These are phyloP conservation scores for Strombidium stylifer DNA, from an alignment of 73 alveolate genomes.

Conservation along the genomic window DNA sequence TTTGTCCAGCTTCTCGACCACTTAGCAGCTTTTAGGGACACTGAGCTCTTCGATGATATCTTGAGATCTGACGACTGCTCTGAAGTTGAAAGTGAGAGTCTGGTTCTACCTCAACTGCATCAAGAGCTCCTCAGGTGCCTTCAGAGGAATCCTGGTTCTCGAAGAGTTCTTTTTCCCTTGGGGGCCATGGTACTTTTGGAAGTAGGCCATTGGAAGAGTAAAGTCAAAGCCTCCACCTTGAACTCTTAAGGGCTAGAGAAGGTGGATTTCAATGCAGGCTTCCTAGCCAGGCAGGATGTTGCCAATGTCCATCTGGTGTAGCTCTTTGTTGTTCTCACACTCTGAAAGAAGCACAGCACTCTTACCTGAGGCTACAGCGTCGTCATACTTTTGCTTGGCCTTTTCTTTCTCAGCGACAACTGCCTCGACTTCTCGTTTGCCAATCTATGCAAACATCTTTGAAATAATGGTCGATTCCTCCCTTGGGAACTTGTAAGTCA, in stretches of 20 bases:
- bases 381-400: slow-evolving; percentile 30
- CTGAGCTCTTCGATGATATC: too few species aligned
- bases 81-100: background rate
- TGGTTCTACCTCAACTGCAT: background rate
- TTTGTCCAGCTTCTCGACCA: too few species aligned
- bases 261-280: background rate
- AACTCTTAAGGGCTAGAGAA: slow-evolving; percentile 1
- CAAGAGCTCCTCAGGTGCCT: background rate
- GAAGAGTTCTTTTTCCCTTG: background rate
- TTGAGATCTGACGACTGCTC: too few species aligned
- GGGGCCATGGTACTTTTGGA: background rate
- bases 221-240: slow-evolving; percentile 6
- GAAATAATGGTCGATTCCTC: background rate
- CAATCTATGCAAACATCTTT: background rate
- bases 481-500: background rate
- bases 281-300: slow-evolving; percentile 18
- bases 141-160: background rate
- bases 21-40: too few species aligned
- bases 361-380: slow-evolving; percentile 13
- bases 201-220: slow-evolving; percentile 1
- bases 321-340: background rate
- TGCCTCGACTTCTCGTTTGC: slow-evolving; percentile 52
- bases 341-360: slow-evolving; percentile 17
- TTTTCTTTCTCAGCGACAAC: slow-evolving; percentile 42
- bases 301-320: background rate